phyloP scores from a whole-genome alignment of 1,284 basidiomycete genomes.

The Coniferiporia sulphurascens region DNA sequence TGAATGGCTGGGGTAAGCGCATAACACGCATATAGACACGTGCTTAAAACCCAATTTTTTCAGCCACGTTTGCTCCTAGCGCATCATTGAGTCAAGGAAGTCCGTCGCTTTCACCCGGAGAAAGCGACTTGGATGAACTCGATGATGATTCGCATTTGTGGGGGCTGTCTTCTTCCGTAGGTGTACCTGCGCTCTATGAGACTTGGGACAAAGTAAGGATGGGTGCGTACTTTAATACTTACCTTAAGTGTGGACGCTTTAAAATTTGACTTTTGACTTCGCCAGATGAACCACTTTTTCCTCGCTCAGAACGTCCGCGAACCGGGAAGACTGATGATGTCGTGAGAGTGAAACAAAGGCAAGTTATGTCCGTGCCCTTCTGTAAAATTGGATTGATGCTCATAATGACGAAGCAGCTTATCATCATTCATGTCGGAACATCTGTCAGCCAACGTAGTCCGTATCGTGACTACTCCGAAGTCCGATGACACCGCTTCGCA shows the following conservation, averaged over 20 bases:
- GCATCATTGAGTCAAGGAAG: constrained; percentile 28
- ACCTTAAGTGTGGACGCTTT: neutral
- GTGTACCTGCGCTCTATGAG: constrained; percentile 29
- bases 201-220: constrained; percentile 36
- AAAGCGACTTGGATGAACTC: constrained; percentile 40
- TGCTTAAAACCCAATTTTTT: neutral
- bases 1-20: constrained; percentile 54
- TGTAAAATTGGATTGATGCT: neutral
- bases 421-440: constrained; percentile 10
- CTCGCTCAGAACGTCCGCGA: constrained; percentile 6
- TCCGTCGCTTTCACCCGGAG: constrained; percentile 29
- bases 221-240: constrained; percentile 29
- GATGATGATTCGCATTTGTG: constrained; percentile 26
- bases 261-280: neutral
- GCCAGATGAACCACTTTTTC: constrained; percentile 10
- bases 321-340: neutral
- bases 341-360: neutral
- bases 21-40: neutral
- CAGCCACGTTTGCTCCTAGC: constrained; percentile 14
- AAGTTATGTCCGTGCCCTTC: neutral
- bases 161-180: constrained; percentile 38
- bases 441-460: constrained; percentile 28
- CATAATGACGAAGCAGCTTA: neutral
- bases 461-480: constrained; percentile 28
- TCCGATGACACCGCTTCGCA: constrained; percentile 20